Evolutionary conservation across 2,329 filamentous ascomycete genomes (phyloP).

Genomic region (Kalaharituber pfeilii): DNA sequence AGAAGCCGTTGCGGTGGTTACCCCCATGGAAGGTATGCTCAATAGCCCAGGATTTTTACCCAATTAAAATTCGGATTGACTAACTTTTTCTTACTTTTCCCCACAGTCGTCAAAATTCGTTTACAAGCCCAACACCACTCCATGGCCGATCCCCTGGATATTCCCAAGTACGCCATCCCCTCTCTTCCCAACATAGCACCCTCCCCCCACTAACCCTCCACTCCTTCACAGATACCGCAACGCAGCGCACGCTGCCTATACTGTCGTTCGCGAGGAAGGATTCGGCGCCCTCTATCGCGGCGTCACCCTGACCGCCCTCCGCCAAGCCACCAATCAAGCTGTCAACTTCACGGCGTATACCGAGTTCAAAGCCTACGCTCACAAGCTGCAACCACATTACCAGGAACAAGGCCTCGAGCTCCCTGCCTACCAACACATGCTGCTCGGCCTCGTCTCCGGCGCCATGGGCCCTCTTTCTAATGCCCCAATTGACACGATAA

Average conservation of each 20-base stretch:
- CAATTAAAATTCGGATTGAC: background rate
- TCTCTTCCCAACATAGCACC: conserved; percentile 65
- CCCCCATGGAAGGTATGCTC: conserved; percentile 62
- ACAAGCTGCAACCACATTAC: conserved; percentile 53
- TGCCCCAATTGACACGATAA: conserved; percentile 96
- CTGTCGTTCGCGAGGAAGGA: conserved; percentile 82
- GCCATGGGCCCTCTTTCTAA: conserved; percentile 94
- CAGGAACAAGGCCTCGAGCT: conserved; percentile 39
- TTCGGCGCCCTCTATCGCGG: conserved; percentile 76
- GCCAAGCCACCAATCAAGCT: conserved; percentile 93
- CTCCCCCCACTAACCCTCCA: background rate
- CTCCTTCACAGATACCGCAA: conserved; percentile 17
- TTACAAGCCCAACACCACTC: conserved; percentile 95
- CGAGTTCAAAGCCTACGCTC: conserved; percentile 69
- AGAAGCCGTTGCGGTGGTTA: conserved; percentile 89
- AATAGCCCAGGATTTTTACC: no score
- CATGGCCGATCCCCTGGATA: conserved; percentile 88
- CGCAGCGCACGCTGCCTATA: conserved; percentile 49
- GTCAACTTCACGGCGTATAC: conserved; percentile 98
- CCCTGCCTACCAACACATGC: conserved; percentile 73
- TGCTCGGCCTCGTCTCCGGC: conserved; percentile 79
- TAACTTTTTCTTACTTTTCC: background rate
- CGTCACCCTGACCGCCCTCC: conserved; percentile 77
- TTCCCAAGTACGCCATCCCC: conserved; percentile 48
- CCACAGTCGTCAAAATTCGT: conserved; percentile 76